Percentiles rank a stretch among this genome's conserved stretches.
These are phyloP conservation scores for Colletotrichum endophyticum DNA, from an alignment of 2,329 filamentous ascomycete genomes.

Conservation along the genomic window DNA sequence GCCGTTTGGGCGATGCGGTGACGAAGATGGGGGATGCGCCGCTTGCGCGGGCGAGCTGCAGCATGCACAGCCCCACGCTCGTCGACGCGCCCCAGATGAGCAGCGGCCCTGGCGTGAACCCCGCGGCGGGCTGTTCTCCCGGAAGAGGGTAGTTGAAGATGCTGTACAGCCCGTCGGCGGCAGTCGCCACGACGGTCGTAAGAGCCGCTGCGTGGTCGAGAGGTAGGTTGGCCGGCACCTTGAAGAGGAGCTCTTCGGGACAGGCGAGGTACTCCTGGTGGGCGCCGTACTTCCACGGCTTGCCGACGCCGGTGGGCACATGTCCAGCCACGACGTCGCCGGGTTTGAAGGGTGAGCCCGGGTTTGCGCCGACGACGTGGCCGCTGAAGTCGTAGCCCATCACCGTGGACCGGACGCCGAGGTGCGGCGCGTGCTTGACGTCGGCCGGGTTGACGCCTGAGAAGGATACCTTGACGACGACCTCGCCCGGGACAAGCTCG, in stretches of 20 bases:
- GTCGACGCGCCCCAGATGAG: constrained; percentile 43
- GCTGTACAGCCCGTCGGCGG: constrained; percentile 26
- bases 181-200: constrained; percentile 17
- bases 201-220: constrained; percentile 20
- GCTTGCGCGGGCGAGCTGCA: constrained; percentile 37
- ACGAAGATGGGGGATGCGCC: constrained; percentile 35
- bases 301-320: constrained; percentile 1
- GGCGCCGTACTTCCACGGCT: neutral
- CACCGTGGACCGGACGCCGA: neutral
- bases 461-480: neutral
- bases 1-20: constrained; percentile 34
- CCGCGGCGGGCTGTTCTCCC: neutral
- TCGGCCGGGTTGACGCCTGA: constrained; percentile 16
- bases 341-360: neutral
- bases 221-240: constrained; percentile 10
- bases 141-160: constrained; percentile 20
- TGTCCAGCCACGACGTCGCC: constrained; percentile 1
- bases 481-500: neutral
- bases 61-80: constrained; percentile 35
- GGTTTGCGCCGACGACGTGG: neutral
- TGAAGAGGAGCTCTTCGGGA: neutral
- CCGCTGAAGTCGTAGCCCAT: constrained; percentile 16
- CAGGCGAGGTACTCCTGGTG: constrained; percentile 5
- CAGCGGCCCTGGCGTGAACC: constrained; percentile 23
- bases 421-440: neutral